Base-by-base conservation (phyloP, 2,329 filamentous ascomycete genomes). In the Colletotrichum sp. region DNA sequence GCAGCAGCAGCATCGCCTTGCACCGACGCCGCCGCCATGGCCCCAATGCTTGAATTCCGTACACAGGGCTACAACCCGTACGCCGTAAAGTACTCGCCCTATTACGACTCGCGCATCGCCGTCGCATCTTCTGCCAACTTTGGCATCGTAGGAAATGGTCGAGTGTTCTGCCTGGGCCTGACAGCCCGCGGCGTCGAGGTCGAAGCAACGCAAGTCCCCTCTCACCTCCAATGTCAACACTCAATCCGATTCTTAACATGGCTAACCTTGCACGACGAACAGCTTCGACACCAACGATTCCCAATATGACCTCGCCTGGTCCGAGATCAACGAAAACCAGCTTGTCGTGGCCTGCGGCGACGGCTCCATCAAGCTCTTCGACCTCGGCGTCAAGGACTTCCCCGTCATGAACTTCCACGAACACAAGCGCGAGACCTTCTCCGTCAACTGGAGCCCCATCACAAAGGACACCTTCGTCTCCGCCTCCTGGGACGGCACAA, bases 201-300 rank as follows among this genome's bases (percentile, higher is more conserved):
- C 66, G 93, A 98, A 84, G 98, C 97, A 89, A 94, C 91, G 93
- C 96, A 83, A 80, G 87, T 79, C 32, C 16, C 18, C 13, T 30
- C 63, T 60, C 16, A 34, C 44, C 52, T 64, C 7, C 4, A 15
- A 36, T 7, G 12, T 16, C 32, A 64, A 64, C 6, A 64, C 21
- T 30, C 24, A n/a, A 32, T 28, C 21, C 55, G 55, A 5, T 28
- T 28, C 15, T 8, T 26, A 28, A 18, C 55, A 59, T 24, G 18
- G 30, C 59, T 63, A 21, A 63, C 30, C 21, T 32, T 30, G 59
- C 5, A 34, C 28, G 18, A n/a, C 12, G 6, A 66, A 64, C 79
- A 96, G 95, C 83, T 99, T 96, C 87, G 96, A 98, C 82, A 99
- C 97, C 13, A 98, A 99, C 88, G 97, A 99, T 85, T 95, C 96